These are phyloP conservation scores for Erythrophleum fordii DNA, from an alignment of 306 rosid genomes.

Conservation along the genomic window DNA sequence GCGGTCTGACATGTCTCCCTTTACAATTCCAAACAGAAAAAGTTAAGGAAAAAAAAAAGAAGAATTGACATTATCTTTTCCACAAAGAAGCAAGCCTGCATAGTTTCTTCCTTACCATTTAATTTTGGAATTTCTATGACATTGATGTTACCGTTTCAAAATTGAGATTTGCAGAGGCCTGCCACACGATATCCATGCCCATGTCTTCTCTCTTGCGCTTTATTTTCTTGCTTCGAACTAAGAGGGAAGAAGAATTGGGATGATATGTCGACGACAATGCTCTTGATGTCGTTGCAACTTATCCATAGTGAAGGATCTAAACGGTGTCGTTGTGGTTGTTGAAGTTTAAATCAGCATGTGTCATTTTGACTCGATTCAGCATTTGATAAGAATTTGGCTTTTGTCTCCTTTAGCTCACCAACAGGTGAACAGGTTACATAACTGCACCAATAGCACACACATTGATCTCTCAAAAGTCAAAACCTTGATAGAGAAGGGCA, in stretches of 20 bases:
- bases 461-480: conserved; percentile 39
- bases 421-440: background rate
- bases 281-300: conserved; percentile 7
- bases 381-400: background rate
- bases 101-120: too few species aligned
- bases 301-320: background rate
- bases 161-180: too few species aligned
- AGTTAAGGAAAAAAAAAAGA: too few species aligned
- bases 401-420: background rate
- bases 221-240: too few species aligned
- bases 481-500: conserved; percentile 26
- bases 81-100: too few species aligned
- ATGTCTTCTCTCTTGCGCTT: too few species aligned
- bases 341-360: background rate
- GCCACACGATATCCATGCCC: too few species aligned
- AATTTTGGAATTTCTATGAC: too few species aligned
- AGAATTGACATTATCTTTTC: too few species aligned
- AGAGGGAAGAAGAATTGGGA: background rate
- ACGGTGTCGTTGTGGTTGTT: background rate
- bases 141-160: too few species aligned
- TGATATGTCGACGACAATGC: background rate
- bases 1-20: too few species aligned
- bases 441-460: background rate
- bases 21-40: too few species aligned
- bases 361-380: background rate